Conservation (phyloP, 305 asterid species). For the Rubia peregrina region DNA sequence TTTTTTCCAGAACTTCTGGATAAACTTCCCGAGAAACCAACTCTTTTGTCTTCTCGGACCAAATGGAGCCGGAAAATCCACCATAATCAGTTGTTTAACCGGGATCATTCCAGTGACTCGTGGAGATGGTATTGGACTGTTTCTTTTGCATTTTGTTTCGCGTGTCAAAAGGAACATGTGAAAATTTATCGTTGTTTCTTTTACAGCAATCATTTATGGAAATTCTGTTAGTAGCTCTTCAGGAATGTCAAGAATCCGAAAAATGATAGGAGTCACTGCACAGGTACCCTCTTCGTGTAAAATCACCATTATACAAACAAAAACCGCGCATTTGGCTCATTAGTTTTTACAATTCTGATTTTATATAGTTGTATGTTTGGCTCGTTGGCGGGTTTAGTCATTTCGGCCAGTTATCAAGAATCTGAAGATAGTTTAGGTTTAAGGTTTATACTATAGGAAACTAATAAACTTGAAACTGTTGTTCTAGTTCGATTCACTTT, state of each 20-base stretch:
- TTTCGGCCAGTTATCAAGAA: no score
- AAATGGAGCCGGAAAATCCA: slow-evolving; percentile 97
- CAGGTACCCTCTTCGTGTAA: slow-evolving; percentile 38
- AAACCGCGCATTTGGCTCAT: no score
- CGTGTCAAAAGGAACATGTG: neutral
- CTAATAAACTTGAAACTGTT: slow-evolving; percentile 16
- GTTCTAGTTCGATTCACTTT: slow-evolving; percentile 74
- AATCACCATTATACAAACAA: no score
- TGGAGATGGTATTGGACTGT: slow-evolving; percentile 74
- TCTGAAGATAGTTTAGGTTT: neutral
- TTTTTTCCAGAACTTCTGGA: slow-evolving; percentile 71
- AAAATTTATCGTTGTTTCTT: slow-evolving; percentile 3
- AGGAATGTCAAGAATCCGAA: slow-evolving; percentile 73
- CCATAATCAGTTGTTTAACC: slow-evolving; percentile 80
- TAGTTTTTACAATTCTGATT: no score
- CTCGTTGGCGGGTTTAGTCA: no score
- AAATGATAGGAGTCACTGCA: slow-evolving; percentile 89
- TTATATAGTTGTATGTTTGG: no score
- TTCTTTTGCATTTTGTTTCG: neutral
- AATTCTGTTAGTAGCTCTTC: slow-evolving; percentile 63
- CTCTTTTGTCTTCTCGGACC: slow-evolving; percentile 92
- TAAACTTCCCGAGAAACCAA: slow-evolving; percentile 82
- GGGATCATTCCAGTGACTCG: slow-evolving; percentile 84
- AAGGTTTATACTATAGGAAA: neutral
- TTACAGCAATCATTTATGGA: slow-evolving; percentile 76